Evolutionary conservation across 441 rosid species (phyloP).

Genomic region (Brassica balearica): DNA sequence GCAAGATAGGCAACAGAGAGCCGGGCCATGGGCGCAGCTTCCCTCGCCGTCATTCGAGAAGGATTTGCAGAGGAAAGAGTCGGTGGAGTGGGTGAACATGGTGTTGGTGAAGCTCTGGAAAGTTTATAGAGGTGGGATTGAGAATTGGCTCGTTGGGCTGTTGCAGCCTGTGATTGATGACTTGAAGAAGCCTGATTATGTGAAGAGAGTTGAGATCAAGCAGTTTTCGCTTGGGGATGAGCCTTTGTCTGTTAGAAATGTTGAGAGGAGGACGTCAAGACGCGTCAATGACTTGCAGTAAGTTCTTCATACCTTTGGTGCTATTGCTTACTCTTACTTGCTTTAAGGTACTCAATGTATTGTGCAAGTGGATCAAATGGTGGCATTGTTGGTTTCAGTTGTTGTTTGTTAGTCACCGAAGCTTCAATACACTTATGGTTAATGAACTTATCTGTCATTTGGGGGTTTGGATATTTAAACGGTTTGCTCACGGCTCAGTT

Average conservation of each 20-base stretch:
- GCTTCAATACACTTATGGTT: slow-evolving; percentile 10
- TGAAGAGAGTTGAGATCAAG: slow-evolving; percentile 87
- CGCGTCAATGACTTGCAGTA: slow-evolving; percentile 93
- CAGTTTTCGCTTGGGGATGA: slow-evolving; percentile 96
- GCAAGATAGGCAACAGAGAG: slow-evolving; percentile 45
- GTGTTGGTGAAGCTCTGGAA: slow-evolving; percentile 96
- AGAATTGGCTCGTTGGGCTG: slow-evolving; percentile 89
- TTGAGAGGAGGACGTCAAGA: slow-evolving; percentile 93
- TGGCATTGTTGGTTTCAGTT: background rate
- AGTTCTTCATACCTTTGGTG: slow-evolving; percentile 44
- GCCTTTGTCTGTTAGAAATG: slow-evolving; percentile 93
- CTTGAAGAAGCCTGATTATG: slow-evolving; percentile 92
- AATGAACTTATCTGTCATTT: slow-evolving; percentile 13
- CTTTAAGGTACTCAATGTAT: slow-evolving; percentile 1
- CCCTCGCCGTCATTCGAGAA: slow-evolving; percentile 87
- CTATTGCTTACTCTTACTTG: slow-evolving; percentile 2
- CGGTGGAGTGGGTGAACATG: slow-evolving; percentile 99
- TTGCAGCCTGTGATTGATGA: slow-evolving; percentile 95
- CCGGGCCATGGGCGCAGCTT: slow-evolving; percentile 78
- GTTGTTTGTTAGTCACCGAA: background rate
- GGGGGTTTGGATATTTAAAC: slow-evolving; percentile 12
- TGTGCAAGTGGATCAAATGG: slow-evolving; percentile 5
- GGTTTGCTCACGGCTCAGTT: slow-evolving; percentile 1
- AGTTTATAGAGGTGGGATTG: slow-evolving; percentile 87
- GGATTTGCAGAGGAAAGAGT: slow-evolving; percentile 95